Evolutionary conservation across 225 moss, liverwort and hornwort species (phyloP).

Genomic region (Pseudoscleropodium purum): DNA sequence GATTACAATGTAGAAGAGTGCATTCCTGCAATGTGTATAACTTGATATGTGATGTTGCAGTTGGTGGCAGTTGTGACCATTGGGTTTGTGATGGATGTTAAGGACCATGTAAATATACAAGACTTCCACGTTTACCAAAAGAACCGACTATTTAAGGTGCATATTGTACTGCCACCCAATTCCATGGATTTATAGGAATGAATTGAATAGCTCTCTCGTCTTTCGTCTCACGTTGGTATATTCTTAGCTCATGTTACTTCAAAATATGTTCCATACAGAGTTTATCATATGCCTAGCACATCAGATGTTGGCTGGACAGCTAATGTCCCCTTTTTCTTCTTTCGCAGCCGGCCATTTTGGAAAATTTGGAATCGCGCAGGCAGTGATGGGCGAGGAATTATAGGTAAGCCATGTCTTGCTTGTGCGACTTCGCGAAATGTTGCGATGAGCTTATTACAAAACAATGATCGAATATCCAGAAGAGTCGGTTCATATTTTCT

Average conservation of each 20-base stretch:
- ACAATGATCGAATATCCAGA: neutral
- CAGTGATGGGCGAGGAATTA: constrained; percentile 75
- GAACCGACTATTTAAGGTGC: constrained; percentile 74
- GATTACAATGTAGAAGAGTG: neutral
- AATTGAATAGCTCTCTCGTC: neutral
- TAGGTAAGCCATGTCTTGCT: constrained; percentile 21
- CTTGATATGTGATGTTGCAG: constrained; percentile 6
- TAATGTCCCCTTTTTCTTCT: neutral
- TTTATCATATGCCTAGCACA: neutral
- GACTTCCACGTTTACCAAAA: constrained; percentile 90
- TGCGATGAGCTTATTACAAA: neutral
- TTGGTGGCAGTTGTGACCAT: constrained; percentile 59
- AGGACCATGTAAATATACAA: constrained; percentile 66
- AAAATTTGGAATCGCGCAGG: constrained; percentile 83
- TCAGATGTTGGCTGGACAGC: neutral
- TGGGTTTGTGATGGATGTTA: constrained; percentile 81
- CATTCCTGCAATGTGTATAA: neutral
- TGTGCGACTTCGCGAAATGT: neutral
- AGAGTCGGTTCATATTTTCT: neutral
- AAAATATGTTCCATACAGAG: neutral
- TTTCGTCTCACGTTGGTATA: neutral
- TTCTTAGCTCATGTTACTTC: neutral
- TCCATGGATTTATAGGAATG: neutral
- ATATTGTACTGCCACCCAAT: neutral
- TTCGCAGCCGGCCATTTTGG: constrained; percentile 58